Evolutionary conservation across 805 yeast genomes (phyloP), one percentile per base, ranked within the genome.

Genomic region (Debaryomyces hansenii): DNA sequence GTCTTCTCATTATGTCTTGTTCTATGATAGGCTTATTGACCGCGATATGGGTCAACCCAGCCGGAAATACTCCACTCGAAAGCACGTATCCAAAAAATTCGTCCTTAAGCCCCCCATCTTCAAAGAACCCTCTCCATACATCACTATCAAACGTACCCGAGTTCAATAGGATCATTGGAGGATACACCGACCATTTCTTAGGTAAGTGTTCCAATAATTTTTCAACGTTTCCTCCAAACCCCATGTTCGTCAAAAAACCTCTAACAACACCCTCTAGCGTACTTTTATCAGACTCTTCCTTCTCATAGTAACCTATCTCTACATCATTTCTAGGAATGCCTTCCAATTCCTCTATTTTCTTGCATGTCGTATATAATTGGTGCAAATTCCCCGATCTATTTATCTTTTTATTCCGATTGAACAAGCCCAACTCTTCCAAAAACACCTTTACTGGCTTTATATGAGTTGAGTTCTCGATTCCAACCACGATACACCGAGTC

Each of bases 1-100:
- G 96, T 28, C 84, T 62, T 35, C 96, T 67, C 75, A 83, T 76
- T 4, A 66, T 62, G 52, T 85, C 87, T 3, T 66, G 53, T 41
- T 73, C 75, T 2, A 65, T 57, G 11, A 89, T 87, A 0, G 95
- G 94, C 48, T 74, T 78, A 53, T 89, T 88, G 4, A 82, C 63
- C 0, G 96, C 96, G 4, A 87, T 62, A 53, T 87, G 91, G 0
- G 90, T 79, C 35, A 60, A 35, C 7, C 48, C 50, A 8, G 51
- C 40, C 5, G 54, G 56, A 33, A 58, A 54, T 21, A 64, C 45
- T 3, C 48, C 44, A 45, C n/a, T 59, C 57, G 29, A 58, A 34
- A 43, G 48, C 15, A 51, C 44, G 38, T 0, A 20, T 24, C 7
- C 7, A 34, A 66, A 63, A 34, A 60, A 56, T 7, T 31, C 35